Base-by-base conservation (phyloP, 352 stramenopile species). In the Phytophthora meadii region DNA sequence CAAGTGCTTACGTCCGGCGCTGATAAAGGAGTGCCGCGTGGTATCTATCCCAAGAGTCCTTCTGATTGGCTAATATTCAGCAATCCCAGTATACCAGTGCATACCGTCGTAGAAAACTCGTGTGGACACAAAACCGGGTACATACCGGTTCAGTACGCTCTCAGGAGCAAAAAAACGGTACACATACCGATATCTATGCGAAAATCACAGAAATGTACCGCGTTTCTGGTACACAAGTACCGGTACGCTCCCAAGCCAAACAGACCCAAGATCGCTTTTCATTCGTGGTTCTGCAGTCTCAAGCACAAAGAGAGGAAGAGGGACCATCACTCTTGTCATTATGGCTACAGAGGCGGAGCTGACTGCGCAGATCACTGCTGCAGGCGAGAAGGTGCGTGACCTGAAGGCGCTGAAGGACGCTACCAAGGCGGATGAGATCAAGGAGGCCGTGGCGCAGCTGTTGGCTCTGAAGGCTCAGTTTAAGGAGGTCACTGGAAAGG, bases 391-490 rank as follows among this genome's bases (percentile, higher is more conserved):
- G 40, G 82, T 94, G 57, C 87, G 87, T 66, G 57, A 62, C 40
- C 68, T 95, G 27, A 95, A 95, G 73, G 73, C 78, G 15, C 50
- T 46, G 19, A 89, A 91, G 60, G 79, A 88, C 44, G 70, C 60
- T 5, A 50, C 24, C 55, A 75, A 87, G 41, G 81, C 88, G 49
- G 72, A 79, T 32, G 61, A 68, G 54, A 48, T 93, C 34, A 74
- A 77, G 61, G 76, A 68, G 17, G 81, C 80, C 9, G 77, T 95
- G 37, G 75, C 70, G 7, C 66, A 72, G 41, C 70, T 95, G 47
- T 62, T 93, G 62, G 71, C 84, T 64, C 78, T 95, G 51, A 95
- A 95, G 70, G 59, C 61, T 46, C 65, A 92, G 68, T 95, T 92
- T 61, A 91, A 95, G 69, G 72, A 79, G 34, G 67, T 84, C 11